These are phyloP conservation scores for Verticillium albo-atrum DNA, from an alignment of 2,329 filamentous ascomycete species.

Conservation along the genomic window DNA sequence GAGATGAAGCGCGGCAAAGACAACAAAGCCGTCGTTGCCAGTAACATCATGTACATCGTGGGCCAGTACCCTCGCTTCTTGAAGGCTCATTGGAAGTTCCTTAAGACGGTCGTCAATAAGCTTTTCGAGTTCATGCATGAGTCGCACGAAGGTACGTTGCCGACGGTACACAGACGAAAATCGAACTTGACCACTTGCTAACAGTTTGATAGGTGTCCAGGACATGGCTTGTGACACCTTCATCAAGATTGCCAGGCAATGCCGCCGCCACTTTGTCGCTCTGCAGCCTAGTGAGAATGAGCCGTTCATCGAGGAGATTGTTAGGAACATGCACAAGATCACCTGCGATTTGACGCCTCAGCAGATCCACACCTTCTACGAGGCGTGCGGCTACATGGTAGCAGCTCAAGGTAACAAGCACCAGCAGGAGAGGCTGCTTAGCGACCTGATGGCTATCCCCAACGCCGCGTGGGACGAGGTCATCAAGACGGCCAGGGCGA, in stretches of 20 bases:
- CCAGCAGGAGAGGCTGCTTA: conserved; percentile 85
- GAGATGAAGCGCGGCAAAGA: conserved; percentile 99
- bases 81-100: conserved; percentile 99
- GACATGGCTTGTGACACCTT: conserved; percentile 99
- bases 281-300: conserved; percentile 91
- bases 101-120: conserved; percentile 99
- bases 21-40: conserved; percentile 98
- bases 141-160: conserved; percentile 78
- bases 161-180: background rate
- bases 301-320: conserved; percentile 98
- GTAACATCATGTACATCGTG: conserved; percentile 99
- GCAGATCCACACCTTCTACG: conserved; percentile 98
- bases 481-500: conserved; percentile 78
- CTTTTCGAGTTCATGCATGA: conserved; percentile 99
- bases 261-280: conserved; percentile 93
- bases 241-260: conserved; percentile 99
- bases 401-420: conserved; percentile 94
- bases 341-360: conserved; percentile 93
- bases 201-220: conserved; percentile 66
- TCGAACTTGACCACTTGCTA: background rate
- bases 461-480: conserved; percentile 96
- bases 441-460: conserved; percentile 88
- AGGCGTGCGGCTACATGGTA: conserved; percentile 99
- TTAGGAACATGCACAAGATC: conserved; percentile 91
- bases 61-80: conserved; percentile 97